Conservation (phyloP, 306 rosid genomes). For the Ceratonia siliqua region DNA sequence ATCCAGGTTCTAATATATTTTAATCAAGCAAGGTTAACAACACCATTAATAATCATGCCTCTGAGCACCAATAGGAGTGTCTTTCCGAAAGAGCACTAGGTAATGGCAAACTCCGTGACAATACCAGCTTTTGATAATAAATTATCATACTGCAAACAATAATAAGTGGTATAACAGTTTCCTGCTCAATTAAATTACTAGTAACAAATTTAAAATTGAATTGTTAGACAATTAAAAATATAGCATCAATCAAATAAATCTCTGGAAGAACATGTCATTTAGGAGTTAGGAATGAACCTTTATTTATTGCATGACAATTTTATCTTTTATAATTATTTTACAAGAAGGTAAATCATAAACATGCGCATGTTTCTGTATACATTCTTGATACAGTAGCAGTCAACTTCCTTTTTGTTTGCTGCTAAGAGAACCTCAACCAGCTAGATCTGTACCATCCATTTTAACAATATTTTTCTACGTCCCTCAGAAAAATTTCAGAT, state of each 20-base stretch:
- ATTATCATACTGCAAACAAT: neutral
- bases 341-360: neutral
- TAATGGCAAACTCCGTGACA: neutral
- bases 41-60: neutral
- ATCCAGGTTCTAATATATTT: neutral
- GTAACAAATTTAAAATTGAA: neutral
- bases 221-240: neutral
- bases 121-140: neutral
- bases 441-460: neutral
- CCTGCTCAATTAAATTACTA: neutral
- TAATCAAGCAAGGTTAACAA: neutral
- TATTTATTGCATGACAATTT: neutral
- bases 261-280: neutral
- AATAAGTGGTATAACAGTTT: neutral
- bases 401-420: neutral
- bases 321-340: neutral
- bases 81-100: neutral
- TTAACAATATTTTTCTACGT: neutral
- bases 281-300: neutral
- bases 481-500: neutral
- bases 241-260: neutral
- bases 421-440: neutral
- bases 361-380: neutral
- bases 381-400: constrained; percentile 13
- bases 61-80: neutral